phyloP scores from a whole-genome alignment of 2,329 filamentous ascomycete genomes.

The Didymella exigua region DNA sequence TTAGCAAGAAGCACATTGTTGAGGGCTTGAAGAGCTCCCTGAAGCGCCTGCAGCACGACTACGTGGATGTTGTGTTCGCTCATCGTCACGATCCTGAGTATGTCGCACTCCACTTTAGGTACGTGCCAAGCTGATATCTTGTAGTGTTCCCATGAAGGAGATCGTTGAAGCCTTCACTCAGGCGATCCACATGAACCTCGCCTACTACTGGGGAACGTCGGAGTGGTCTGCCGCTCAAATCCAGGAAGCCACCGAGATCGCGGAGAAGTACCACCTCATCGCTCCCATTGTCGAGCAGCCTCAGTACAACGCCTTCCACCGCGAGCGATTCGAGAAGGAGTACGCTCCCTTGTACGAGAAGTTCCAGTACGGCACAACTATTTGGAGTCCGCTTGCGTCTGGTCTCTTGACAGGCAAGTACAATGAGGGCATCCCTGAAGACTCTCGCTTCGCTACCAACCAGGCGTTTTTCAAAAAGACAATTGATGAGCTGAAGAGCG shows the following conservation, averaged over 20 bases:
- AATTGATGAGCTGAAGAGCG: slow-evolving; percentile 57
- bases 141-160: slow-evolving; percentile 65
- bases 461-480: slow-evolving; percentile 63
- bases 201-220: slow-evolving; percentile 61
- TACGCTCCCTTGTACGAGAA: slow-evolving; percentile 63
- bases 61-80: slow-evolving; percentile 69
- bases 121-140: slow-evolving; percentile 9
- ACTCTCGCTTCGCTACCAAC: slow-evolving; percentile 65
- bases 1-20: slow-evolving; percentile 59
- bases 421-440: slow-evolving; percentile 66
- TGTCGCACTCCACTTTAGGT: not conserved
- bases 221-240: slow-evolving; percentile 67
- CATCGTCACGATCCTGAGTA: slow-evolving; percentile 62
- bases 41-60: slow-evolving; percentile 66
- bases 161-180: slow-evolving; percentile 63
- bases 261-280: slow-evolving; percentile 67
- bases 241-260: slow-evolving; percentile 63
- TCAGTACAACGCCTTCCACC: slow-evolving; percentile 67
- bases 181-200: slow-evolving; percentile 60
- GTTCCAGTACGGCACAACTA: slow-evolving; percentile 63
- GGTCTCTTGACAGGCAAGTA: slow-evolving; percentile 68
- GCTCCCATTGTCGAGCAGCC: slow-evolving; percentile 61
- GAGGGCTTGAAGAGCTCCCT: slow-evolving; percentile 64
- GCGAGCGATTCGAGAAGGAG: slow-evolving; percentile 66
- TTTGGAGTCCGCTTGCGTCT: slow-evolving; percentile 60